A percentile compares a stretch with the other conserved stretches of the same genome.
Evolutionary conservation across 495 filamentous ascomycete genomes (phyloP).

Genomic region (Hyaloscypha hepaticicola): DNA sequence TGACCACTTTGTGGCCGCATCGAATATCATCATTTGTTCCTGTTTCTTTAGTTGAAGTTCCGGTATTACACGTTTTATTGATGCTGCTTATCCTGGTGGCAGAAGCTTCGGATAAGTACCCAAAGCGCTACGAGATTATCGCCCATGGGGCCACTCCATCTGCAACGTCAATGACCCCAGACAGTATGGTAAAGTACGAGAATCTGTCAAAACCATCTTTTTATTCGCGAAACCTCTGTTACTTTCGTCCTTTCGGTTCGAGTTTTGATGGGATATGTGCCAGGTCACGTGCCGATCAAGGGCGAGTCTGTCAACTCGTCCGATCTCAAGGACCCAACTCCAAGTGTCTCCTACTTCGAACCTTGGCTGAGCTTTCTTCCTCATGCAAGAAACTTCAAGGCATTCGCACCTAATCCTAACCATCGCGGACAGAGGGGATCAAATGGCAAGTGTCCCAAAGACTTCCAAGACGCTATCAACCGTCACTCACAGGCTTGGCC

Average conservation of each 20-base stretch:
- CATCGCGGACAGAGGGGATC: too few species aligned
- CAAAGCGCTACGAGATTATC: too few species aligned
- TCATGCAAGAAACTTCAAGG: not conserved
- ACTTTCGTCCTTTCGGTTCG: too few species aligned
- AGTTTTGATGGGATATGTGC: not conserved
- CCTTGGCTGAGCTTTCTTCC: not conserved
- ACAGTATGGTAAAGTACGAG: too few species aligned
- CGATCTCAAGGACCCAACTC: not conserved
- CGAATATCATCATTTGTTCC: not conserved
- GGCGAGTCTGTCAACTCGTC: not conserved
- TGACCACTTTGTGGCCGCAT: not conserved
- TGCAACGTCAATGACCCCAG: too few species aligned
- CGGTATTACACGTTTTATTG: not conserved
- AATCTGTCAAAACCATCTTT: too few species aligned
- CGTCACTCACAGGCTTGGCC: conserved; percentile 28
- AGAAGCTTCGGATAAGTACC: too few species aligned
- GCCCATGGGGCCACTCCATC: too few species aligned
- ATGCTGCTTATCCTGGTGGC: too few species aligned
- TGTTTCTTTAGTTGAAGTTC: too few species aligned
- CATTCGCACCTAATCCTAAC: too few species aligned
- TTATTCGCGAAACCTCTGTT: too few species aligned
- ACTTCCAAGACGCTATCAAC: conserved; percentile 36
- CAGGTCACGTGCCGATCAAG: not conserved
- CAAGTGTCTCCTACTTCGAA: not conserved
- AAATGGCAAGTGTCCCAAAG: conserved; percentile 9